phyloP scores from a whole-genome alignment of 148 eudicot species.

The Rhododendron griersonianum region DNA sequence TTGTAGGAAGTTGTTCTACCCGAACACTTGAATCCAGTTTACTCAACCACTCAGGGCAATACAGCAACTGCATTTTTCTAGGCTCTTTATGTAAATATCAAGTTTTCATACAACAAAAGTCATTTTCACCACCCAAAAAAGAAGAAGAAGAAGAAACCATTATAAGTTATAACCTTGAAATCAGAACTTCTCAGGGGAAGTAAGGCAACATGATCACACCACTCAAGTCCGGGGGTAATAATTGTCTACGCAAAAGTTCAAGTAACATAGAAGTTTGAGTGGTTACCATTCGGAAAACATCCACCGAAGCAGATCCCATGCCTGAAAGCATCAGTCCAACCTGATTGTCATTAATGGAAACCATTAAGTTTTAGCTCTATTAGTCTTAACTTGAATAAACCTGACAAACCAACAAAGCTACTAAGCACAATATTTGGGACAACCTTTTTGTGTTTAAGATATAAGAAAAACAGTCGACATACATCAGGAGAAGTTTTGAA shows the following conservation, averaged over 20 bases:
- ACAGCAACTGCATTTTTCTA: background rate
- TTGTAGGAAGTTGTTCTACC: too few relatives aligned
- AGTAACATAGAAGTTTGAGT: background rate
- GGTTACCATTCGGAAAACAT: conserved; percentile 88
- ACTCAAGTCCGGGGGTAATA: background rate
- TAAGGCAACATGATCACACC: background rate
- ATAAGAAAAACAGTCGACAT: background rate
- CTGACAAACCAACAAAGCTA: background rate
- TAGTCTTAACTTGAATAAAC: background rate
- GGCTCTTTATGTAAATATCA: background rate
- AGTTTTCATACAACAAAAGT: background rate
- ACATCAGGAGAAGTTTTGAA: background rate
- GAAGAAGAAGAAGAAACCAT: background rate
- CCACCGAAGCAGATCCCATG: conserved; percentile 75
- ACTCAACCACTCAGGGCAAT: background rate
- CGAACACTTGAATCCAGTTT: background rate
- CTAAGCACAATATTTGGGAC: background rate
- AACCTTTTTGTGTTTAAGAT: background rate
- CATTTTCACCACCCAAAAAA: background rate
- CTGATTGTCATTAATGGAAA: conserved; percentile 35
- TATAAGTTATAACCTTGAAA: background rate
- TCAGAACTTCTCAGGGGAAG: background rate
- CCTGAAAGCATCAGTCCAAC: conserved; percentile 95
- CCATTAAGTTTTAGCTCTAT: background rate
- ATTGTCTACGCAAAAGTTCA: background rate